Base-by-base conservation (phyloP, 108 stramenopile genomes). In the Nitzschia inconspicua region DNA sequence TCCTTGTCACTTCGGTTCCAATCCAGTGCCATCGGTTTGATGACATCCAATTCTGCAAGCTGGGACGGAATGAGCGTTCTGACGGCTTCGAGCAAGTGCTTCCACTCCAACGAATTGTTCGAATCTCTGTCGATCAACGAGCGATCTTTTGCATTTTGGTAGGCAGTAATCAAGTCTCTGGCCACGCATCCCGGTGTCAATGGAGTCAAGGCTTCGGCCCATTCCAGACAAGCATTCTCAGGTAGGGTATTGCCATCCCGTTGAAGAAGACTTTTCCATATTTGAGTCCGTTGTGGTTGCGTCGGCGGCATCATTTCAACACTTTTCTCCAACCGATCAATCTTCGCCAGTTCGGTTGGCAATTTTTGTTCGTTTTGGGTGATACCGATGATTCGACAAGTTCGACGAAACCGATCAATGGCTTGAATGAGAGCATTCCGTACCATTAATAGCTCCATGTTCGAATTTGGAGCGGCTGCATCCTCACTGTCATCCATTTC, bases 131-230 rank as follows among this genome's bases (percentile, higher is more conserved):
- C 19, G 46, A 35, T 16, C 78, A 65, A 25, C 60, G 44, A 23
- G 81, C 79, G n/a, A 39, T 39, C 37, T 30, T 69, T 49, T 8
- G 91, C 91, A 74, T 88, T 77, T 4, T 76, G 72, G 47, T 77
- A 84, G 4, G 88, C 58, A 7, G 80, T 69, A 23, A 65, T 65
- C 60, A 93, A 72, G 59, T 93, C 91, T 8, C 70, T 53, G 7
- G 91, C 86, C 1, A 93, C 86, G 53, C 78, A 93, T 27, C 91
- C 88, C 30, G 84, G 72, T 1, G 88, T 86, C 34, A 70, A 65
- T 24, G 68, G 62, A 37, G 83, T 65, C 47, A 93, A 64, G 22
- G 70, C 44, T 19, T 49, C 54, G 13, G 76, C 53, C 91, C 91
- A 93, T 14, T 35, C 25, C 11, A 5, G 25, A 16, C 27, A 22